Evolutionary conservation across 1,139 yeast species (phyloP), one percentile per base, ranked within the genome.

Genomic region (Spencermartinsiella ligniputridi): DNA sequence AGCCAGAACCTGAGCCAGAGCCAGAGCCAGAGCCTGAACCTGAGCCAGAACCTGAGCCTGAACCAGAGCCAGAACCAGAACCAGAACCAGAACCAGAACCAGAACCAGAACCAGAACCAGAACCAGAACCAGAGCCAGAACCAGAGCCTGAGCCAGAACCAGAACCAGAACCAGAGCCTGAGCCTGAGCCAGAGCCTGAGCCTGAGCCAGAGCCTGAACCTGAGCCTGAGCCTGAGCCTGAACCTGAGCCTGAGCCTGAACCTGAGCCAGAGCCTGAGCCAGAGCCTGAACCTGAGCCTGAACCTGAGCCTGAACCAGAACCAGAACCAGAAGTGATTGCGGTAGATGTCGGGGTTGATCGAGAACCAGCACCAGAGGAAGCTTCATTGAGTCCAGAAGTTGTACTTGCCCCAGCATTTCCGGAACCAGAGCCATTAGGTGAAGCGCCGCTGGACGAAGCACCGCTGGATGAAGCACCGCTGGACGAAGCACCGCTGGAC

Each of bases 191-290:
- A 27, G 32, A 27, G 12, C 32, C 32, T 27, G 32, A 27, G 15
- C 32, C 32, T 9, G 32, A 27, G 12, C 32, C 32, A 9, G 32
- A 27, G n/a, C 32, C 32, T 27, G 32, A 27, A 5, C 32, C 32
- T 27, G 32, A 27, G 5, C 32, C 32, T 27, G 32, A 27, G 15
- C 32, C 32, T 27, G 32, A 27, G 5, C 32, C 32, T 27, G 32
- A 27, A 5, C 32, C 32, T 8, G 32, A 27, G 15, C 32, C 32
- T 27, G 32, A 27, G 5, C 32, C 32, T 27, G 32, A 27, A 9
- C 37, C 44, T 16, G 50, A 46, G 8, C 45, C 39, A 4, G 48
- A 22, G 18, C 46, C 43, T 13, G 48, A 17, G 35, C 42, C 39
- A 12, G 24, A 11, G 11, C 39, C 39, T 12, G 45, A 34, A 5